phyloP scores from a whole-genome alignment of 2,329 filamentous ascomycete species.

The Paramyrothecium sp. region DNA sequence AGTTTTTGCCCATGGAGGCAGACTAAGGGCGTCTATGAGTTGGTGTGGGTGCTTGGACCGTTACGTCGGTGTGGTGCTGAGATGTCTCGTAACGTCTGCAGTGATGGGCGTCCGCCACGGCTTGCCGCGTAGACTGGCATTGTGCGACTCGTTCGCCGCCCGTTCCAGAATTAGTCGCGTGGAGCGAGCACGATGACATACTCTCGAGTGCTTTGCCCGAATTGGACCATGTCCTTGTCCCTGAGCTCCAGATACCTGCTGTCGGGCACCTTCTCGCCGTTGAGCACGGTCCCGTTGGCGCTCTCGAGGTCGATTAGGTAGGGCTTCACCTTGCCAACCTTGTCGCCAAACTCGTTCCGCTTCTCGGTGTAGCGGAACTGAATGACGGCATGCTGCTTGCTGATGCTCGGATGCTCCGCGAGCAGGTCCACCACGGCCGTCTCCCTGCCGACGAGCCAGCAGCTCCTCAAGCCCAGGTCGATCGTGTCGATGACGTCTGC shows the following conservation, averaged over 20 bases:
- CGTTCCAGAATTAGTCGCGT: conserved; percentile 27
- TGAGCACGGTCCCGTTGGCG: conserved; percentile 84
- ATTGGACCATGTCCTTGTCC: conserved; percentile 85
- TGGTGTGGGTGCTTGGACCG: neutral
- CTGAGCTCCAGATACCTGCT: conserved; percentile 83
- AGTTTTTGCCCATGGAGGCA: neutral
- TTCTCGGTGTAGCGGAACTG: conserved; percentile 88
- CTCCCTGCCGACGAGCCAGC: conserved; percentile 89
- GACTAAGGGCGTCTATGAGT: neutral
- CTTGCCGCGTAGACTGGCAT: neutral
- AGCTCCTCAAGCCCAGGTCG: conserved; percentile 72
- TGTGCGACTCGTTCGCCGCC: neutral
- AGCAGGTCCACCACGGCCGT: conserved; percentile 75
- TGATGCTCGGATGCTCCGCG: conserved; percentile 87
- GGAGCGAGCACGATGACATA: conserved; percentile 89
- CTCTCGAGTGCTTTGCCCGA: conserved; percentile 85
- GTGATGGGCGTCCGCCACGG: neutral
- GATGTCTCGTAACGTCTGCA: neutral
- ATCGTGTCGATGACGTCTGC: conserved; percentile 78
- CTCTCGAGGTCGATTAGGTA: conserved; percentile 94
- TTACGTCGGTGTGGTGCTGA: neutral
- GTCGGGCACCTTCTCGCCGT: conserved; percentile 69
- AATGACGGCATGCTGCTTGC: conserved; percentile 92
- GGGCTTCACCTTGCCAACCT: conserved; percentile 73
- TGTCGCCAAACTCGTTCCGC: conserved; percentile 84